phyloP scores from a whole-genome alignment of 139 green algal species.

The Gonium pectorale region DNA sequence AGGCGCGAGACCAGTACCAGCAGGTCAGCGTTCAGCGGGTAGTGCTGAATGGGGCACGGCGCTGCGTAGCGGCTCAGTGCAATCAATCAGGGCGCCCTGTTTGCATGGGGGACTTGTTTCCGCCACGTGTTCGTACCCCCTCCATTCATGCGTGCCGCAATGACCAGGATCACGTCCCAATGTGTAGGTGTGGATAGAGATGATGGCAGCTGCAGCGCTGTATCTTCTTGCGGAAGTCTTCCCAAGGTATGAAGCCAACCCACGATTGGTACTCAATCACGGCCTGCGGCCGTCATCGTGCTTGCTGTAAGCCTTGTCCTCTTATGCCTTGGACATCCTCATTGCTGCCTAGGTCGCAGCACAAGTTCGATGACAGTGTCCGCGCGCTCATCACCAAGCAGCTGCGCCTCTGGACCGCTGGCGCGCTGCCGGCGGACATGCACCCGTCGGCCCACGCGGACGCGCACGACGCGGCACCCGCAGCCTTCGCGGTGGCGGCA shows the following conservation, averaged over 20 bases:
- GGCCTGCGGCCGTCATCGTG: too few species aligned
- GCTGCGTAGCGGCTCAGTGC: too few species aligned
- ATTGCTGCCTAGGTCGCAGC: background rate
- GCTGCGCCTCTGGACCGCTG: constrained; percentile 44
- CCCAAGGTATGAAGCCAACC: constrained; percentile 15
- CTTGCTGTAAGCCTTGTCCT: background rate
- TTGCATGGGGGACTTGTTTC: too few species aligned
- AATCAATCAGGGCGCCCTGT: too few species aligned
- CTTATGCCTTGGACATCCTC: background rate
- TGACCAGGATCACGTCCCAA: too few species aligned
- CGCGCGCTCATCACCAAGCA: constrained; percentile 39
- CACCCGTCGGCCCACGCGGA: constrained; percentile 37
- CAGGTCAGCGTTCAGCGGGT: too few species aligned
- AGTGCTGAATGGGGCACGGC: too few species aligned
- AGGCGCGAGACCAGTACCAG: constrained; percentile 37
- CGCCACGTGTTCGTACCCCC: too few species aligned
- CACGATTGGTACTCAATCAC: too few species aligned
- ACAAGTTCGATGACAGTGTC: constrained; percentile 43
- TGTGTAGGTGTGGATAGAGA: constrained; percentile 36
- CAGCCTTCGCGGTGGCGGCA: background rate
- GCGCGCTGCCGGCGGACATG: constrained; percentile 33
- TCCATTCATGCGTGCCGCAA: too few species aligned
- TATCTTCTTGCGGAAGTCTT: constrained; percentile 42
- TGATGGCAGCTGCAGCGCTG: constrained; percentile 37
- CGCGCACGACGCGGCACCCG: constrained; percentile 15